Conservation (phyloP, 2,329 filamentous ascomycete species). For the Furcasterigmium sp. region DNA sequence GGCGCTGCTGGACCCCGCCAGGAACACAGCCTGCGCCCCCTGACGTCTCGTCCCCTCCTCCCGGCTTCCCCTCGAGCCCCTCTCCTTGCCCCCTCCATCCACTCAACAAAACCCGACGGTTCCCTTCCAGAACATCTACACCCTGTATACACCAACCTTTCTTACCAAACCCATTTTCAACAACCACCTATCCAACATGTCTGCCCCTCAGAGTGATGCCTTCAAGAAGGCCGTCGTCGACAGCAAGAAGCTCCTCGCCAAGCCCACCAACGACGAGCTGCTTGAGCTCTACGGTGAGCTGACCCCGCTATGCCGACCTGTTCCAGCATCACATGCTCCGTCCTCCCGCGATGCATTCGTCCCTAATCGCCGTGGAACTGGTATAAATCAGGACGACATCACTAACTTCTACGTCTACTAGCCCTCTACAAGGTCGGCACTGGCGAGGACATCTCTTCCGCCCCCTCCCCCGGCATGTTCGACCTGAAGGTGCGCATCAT, state of each 20-base stretch:
- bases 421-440: slow-evolving; percentile 54
- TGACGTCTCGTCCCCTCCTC: background rate
- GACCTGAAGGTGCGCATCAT: slow-evolving; percentile 55
- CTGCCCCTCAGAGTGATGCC: slow-evolving; percentile 31
- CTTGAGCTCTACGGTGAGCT: slow-evolving; percentile 57
- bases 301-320: background rate
- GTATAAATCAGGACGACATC: background rate
- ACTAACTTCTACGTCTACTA: slow-evolving; percentile 18
- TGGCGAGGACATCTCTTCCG: slow-evolving; percentile 51
- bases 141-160: slow-evolving; percentile 3
- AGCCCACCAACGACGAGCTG: slow-evolving; percentile 59
- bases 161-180: too few species aligned
- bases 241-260: slow-evolving; percentile 61
- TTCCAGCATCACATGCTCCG: background rate
- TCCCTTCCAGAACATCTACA: background rate
- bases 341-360: background rate
- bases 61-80: background rate
- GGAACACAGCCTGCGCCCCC: background rate
- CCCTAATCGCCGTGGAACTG: too few species aligned
- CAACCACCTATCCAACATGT: slow-evolving; percentile 27
- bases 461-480: slow-evolving; percentile 61
- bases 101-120: slow-evolving; percentile 1
- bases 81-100: slow-evolving; percentile 2
- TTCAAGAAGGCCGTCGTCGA: slow-evolving; percentile 56
- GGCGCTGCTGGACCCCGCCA: slow-evolving; percentile 1